phyloP scores from a whole-genome alignment of 805 yeast genomes.

The Candida glaebosa region DNA sequence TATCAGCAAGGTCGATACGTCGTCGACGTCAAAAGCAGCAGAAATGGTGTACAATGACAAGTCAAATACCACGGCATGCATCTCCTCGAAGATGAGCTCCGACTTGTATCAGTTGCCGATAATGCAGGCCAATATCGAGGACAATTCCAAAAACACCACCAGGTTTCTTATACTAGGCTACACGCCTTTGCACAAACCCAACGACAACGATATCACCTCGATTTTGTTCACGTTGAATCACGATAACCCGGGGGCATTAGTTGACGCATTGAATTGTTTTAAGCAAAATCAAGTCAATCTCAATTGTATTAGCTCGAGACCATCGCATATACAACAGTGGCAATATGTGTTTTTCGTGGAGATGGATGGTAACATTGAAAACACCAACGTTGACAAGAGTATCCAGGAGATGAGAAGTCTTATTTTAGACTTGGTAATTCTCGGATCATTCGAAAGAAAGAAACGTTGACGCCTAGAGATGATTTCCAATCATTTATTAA shows the following conservation, averaged over 20 bases:
- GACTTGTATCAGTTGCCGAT: conserved; percentile 56
- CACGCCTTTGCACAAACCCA: conserved; percentile 9
- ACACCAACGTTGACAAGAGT: conserved; percentile 27
- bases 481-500: not conserved
- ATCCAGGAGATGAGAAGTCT: conserved; percentile 39
- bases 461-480: too few species aligned
- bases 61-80: conserved; percentile 54
- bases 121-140: conserved; percentile 59
- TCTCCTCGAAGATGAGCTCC: conserved; percentile 70
- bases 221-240: conserved; percentile 61
- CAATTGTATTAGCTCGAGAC: conserved; percentile 74
- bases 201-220: conserved; percentile 39
- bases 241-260: conserved; percentile 72
- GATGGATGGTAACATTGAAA: conserved; percentile 41
- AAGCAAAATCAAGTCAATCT: conserved; percentile 57
- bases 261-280: conserved; percentile 58
- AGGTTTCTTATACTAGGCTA: conserved; percentile 69
- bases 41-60: conserved; percentile 46
- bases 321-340: conserved; percentile 67
- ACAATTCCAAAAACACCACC: conserved; percentile 73
- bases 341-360: conserved; percentile 81
- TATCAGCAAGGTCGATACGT: conserved; percentile 49
- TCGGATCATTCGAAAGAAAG: conserved; percentile 57
- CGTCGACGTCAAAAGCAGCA: conserved; percentile 86
- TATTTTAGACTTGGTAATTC: conserved; percentile 49